Evolutionary conservation across 2,329 filamentous ascomycete species (phyloP).

Genomic region (Aspergillus latus): DNA sequence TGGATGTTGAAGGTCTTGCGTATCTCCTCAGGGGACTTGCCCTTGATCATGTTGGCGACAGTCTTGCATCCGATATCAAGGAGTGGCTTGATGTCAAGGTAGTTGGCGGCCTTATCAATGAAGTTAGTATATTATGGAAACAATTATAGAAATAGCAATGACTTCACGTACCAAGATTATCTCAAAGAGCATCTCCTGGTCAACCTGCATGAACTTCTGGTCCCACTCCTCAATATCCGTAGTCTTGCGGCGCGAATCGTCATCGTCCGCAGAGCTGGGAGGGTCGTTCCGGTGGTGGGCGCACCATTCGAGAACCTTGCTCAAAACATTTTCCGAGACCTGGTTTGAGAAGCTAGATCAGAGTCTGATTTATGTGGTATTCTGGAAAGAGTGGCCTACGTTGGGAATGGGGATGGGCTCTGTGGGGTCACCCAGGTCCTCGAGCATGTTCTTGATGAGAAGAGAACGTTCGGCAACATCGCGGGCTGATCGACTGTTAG

Average conservation of each 20-base stretch:
- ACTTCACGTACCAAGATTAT: conserved; percentile 80
- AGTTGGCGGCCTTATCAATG: conserved; percentile 77
- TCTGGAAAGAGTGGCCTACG: conserved; percentile 26
- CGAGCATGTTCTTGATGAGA: conserved; percentile 97
- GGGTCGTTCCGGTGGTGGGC: conserved; percentile 91
- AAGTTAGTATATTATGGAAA: conserved; percentile 1
- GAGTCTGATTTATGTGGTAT: neutral
- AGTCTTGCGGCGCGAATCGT: conserved; percentile 93
- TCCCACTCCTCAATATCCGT: conserved; percentile 99
- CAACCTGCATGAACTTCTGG: conserved; percentile 99
- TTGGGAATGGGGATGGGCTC: conserved; percentile 71
- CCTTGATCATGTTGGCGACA: conserved; percentile 99
- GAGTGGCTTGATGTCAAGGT: conserved; percentile 97
- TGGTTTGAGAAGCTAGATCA: conserved; percentile 31
- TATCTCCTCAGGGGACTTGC: conserved; percentile 98
- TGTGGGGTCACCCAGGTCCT: conserved; percentile 73
- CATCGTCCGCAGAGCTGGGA: conserved; percentile 76
- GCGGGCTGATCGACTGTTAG: conserved; percentile 58
- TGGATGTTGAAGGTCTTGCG: conserved; percentile 99
- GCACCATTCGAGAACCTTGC: conserved; percentile 98
- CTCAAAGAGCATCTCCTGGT: conserved; percentile 99
- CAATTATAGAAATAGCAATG: neutral
- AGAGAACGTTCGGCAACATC: conserved; percentile 86
- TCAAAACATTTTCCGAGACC: conserved; percentile 90
- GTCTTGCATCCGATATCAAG: conserved; percentile 99